Conservation (phyloP, 768 basidiomycete species). For the Psilocybe cubensis region DNA sequence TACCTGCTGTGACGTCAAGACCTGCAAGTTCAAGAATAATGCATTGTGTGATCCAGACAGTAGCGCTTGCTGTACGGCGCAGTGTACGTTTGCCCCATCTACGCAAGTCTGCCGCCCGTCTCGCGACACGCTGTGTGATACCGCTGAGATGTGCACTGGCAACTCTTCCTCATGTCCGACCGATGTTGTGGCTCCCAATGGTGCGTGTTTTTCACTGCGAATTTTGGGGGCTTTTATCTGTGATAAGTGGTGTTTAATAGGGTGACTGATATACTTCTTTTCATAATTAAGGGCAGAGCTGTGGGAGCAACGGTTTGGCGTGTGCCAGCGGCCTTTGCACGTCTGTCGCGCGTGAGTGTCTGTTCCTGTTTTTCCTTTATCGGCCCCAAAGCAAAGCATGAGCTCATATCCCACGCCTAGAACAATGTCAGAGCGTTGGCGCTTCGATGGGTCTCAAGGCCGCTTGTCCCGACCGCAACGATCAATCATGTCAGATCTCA, state of each 20-base stretch:
- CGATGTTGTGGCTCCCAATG: slow-evolving; percentile 65
- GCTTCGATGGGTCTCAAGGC: slow-evolving; percentile 68
- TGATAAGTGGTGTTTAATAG: background rate
- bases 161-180: slow-evolving; percentile 72
- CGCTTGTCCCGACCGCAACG: slow-evolving; percentile 66
- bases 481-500: slow-evolving; percentile 75
- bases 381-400: slow-evolving; percentile 1
- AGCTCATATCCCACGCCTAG: slow-evolving; percentile 35
- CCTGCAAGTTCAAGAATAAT: slow-evolving; percentile 73
- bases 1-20: slow-evolving; percentile 72
- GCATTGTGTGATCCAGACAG: slow-evolving; percentile 82
- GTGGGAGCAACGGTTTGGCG: slow-evolving; percentile 63
- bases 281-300: slow-evolving; percentile 54
- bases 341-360: slow-evolving; percentile 60
- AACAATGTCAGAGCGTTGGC: slow-evolving; percentile 78
- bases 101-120: slow-evolving; percentile 74
- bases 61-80: slow-evolving; percentile 71
- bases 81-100: slow-evolving; percentile 71
- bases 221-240: too few species aligned
- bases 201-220: slow-evolving; percentile 48
- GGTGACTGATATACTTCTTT: slow-evolving; percentile 11
- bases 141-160: slow-evolving; percentile 75
- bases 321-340: slow-evolving; percentile 86
- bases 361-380: slow-evolving; percentile 12
- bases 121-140: slow-evolving; percentile 70